phyloP scores from a whole-genome alignment of 768 basidiomycete genomes.

The Boletellus emodensis region DNA sequence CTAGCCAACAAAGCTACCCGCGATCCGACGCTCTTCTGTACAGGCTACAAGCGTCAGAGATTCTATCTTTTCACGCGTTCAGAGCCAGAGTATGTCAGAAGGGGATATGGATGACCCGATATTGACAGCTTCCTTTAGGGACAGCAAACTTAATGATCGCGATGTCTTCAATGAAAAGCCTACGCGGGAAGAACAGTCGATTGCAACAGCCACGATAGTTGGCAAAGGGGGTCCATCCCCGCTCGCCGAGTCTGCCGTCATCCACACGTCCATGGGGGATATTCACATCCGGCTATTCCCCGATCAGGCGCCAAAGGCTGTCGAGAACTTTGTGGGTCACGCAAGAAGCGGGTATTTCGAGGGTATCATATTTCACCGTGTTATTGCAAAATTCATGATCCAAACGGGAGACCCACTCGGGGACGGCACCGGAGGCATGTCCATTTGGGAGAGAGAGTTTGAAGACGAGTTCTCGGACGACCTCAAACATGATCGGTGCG shows the following conservation, averaged over 20 bases:
- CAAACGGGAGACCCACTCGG: slow-evolving; percentile 96
- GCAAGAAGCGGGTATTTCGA: slow-evolving; percentile 89
- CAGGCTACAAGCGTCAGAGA: slow-evolving; percentile 86
- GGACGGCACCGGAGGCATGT: slow-evolving; percentile 88
- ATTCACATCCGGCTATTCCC: slow-evolving; percentile 90
- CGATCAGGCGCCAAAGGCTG: slow-evolving; percentile 86
- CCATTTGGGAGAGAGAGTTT: slow-evolving; percentile 87
- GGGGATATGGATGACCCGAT: background rate
- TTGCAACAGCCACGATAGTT: slow-evolving; percentile 59
- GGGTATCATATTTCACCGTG: slow-evolving; percentile 91
- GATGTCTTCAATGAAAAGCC: slow-evolving; percentile 99
- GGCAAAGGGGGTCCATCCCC: slow-evolving; percentile 59
- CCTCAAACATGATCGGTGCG: slow-evolving; percentile 83
- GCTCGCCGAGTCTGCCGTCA: slow-evolving; percentile 75
- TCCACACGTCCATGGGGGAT: slow-evolving; percentile 95
- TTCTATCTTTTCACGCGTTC: slow-evolving; percentile 94
- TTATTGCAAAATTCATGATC: slow-evolving; percentile 98
- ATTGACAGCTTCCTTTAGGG: slow-evolving; percentile 40
- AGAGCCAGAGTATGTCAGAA: slow-evolving; percentile 77
- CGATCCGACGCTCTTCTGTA: slow-evolving; percentile 91
- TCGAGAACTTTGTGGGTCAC: slow-evolving; percentile 97
- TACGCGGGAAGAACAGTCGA: slow-evolving; percentile 90
- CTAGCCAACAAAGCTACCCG: slow-evolving; percentile 78
- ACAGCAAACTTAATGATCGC: slow-evolving; percentile 82
- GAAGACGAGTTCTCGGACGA: slow-evolving; percentile 93